These are phyloP conservation scores for Cordyceps tenuipes DNA, from an alignment of 2,329 filamentous ascomycete genomes.

Conservation along the genomic window DNA sequence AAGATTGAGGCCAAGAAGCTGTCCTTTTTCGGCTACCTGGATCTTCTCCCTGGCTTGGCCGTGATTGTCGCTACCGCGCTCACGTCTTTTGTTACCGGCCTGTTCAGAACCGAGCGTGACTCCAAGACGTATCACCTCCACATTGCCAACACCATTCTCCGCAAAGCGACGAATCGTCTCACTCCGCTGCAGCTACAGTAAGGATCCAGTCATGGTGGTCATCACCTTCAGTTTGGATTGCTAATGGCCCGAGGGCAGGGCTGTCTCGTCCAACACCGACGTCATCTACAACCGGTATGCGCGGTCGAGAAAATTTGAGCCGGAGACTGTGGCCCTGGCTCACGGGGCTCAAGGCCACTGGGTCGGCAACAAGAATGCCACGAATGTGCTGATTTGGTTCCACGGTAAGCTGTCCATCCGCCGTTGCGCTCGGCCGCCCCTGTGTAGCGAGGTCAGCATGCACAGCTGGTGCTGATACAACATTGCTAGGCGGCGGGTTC, in stretches of 20 bases:
- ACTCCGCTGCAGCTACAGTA: conserved; percentile 17
- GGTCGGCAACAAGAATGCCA: conserved; percentile 16
- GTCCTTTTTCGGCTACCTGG: conserved; percentile 13
- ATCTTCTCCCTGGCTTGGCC: conserved; percentile 15
- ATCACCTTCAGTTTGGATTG: not conserved
- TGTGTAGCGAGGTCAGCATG: not conserved
- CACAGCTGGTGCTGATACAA: not conserved
- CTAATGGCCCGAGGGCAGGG: conserved; percentile 7
- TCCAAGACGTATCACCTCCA: conserved; percentile 16
- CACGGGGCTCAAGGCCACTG: conserved; percentile 17
- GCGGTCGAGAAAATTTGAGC: conserved; percentile 9
- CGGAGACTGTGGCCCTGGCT: conserved; percentile 15
- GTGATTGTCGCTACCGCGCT: conserved; percentile 13
- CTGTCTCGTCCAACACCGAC: conserved; percentile 15
- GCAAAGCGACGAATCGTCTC: conserved; percentile 15
- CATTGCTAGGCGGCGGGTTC: conserved; percentile 16
- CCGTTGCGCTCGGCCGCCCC: not conserved
- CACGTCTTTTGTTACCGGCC: conserved; percentile 12
- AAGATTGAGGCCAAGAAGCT: conserved; percentile 10
- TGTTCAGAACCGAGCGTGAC: conserved; percentile 13
- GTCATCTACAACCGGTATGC: conserved; percentile 16
- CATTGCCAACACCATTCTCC: conserved; percentile 17
- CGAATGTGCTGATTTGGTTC: conserved; percentile 18
- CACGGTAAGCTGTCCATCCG: conserved; percentile 14
- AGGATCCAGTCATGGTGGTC: not conserved